phyloP scores from a whole-genome alignment of 306 rosid genomes.

The Castanopsis chinensis region DNA sequence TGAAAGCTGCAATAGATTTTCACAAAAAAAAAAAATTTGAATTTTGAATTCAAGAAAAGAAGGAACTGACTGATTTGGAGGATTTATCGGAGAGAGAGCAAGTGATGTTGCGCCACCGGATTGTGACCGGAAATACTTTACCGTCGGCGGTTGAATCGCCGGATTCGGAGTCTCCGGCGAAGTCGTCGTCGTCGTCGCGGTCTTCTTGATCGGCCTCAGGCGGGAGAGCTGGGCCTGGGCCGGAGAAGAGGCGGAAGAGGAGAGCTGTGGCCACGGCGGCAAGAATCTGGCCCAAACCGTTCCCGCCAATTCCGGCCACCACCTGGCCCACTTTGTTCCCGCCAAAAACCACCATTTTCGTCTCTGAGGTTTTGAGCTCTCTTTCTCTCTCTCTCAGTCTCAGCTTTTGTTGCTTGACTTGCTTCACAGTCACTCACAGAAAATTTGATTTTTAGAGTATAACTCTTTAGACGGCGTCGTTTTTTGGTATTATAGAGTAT shows the following conservation, averaged over 20 bases:
- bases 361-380: no score
- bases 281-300: constrained; percentile 63
- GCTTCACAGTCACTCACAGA: not conserved
- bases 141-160: constrained; percentile 30
- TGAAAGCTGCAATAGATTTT: no score
- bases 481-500: not conserved
- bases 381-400: no score
- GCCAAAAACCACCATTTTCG: no score
- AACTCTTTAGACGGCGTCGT: constrained; percentile 8
- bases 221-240: constrained; percentile 62
- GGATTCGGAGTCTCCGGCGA: constrained; percentile 9
- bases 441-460: no score
- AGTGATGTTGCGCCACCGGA: constrained; percentile 72
- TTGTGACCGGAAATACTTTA: constrained; percentile 61
- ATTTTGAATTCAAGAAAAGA: not conserved
- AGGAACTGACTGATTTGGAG: constrained; percentile 52
- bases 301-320: not conserved
- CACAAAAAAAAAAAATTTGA: not conserved
- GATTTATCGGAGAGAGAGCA: constrained; percentile 72
- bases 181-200: not conserved
- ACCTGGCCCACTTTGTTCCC: no score
- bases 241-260: constrained; percentile 68
- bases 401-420: not conserved
- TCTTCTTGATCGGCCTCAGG: constrained; percentile 45
- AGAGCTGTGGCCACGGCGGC: constrained; percentile 65